Evolutionary conservation across 306 rosid genomes (phyloP), one percentile per base, ranked within the genome.

Genomic region (Abrus precatorius): DNA sequence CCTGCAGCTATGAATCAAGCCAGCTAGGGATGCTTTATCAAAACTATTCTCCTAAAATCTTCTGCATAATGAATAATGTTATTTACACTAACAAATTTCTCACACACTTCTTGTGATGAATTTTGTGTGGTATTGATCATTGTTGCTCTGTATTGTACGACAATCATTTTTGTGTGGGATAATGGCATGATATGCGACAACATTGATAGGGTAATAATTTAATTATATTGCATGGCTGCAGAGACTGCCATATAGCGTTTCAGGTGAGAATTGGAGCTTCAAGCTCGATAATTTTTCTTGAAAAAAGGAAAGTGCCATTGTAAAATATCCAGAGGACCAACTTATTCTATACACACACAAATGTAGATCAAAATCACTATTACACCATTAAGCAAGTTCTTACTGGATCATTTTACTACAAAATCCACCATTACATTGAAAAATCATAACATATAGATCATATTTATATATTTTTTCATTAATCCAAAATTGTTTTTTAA

Each of bases 1-100:
- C 14, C 47, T 69, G 41, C 34, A 55, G 40, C 44, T 74, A 12
- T 20, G 72, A 82, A 69, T 60, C 30, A 68, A 68, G 74, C 66
- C 53, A 61, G 66, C 60, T 38, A 13, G 33, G 14, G 79, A 12
- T 34, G 69, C 71, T 82, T 73, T 48, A 1, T 64, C 28, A 29
- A 52, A 52, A 61, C 7, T 63, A 3, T 38, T 38, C 70, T 40
- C 63, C 36, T 71, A 61, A 56, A 50, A 54, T 82, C 41, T 57
- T 56, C 50, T 44, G 43, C 53, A 43, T 38, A 43, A n/a, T 20
- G 20, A 64, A 48, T 9, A 28, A 61, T 20, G 20, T 20, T 20
- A 61, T 61, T 59, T 59, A 14, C 3, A 7, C 48, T 20, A 20
- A 33, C 34, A 32, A 64, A 7, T 45, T 57, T 70, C 3, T 11